Evolutionary conservation across 139 green algal species (phyloP).

Genomic region (Chlamydomonas urium): DNA sequence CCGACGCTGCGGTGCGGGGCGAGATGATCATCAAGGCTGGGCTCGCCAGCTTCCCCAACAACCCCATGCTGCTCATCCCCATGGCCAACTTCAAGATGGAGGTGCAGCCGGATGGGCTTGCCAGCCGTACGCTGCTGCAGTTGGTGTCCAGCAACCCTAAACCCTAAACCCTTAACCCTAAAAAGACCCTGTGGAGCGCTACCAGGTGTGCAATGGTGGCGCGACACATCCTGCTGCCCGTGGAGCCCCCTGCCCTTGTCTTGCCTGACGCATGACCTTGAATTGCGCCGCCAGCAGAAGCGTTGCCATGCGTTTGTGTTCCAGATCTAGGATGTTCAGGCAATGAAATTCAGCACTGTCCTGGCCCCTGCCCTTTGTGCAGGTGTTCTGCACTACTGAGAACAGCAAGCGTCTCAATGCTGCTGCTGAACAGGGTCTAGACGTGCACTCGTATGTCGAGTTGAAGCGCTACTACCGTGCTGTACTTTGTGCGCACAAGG

Average conservation of each 20-base stretch:
- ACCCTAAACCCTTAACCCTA: no score
- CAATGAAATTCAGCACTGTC: no score
- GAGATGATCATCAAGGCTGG: slow-evolving; percentile 31
- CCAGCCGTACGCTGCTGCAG: slow-evolving; percentile 37
- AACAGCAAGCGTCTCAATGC: slow-evolving; percentile 29
- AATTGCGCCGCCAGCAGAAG: no score
- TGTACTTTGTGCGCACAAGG: slow-evolving; percentile 22
- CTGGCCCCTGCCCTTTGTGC: no score
- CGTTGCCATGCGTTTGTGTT: no score
- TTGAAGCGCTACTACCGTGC: slow-evolving; percentile 25
- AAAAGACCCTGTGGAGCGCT: slow-evolving; percentile 23
- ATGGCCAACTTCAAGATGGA: slow-evolving; percentile 38
- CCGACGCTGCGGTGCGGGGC: slow-evolving; percentile 15
- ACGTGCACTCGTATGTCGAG: slow-evolving; percentile 35
- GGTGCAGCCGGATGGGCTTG: slow-evolving; percentile 30
- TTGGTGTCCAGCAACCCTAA: slow-evolving; percentile 26
- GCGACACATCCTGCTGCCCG: no score
- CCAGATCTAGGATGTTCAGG: no score
- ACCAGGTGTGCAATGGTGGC: no score
- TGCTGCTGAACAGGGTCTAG: slow-evolving; percentile 18
- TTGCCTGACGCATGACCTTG: no score
- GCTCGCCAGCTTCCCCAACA: slow-evolving; percentile 23
- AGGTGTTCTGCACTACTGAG: no score
- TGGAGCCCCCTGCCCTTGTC: no score
- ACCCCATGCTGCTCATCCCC: slow-evolving; percentile 21